These are phyloP conservation scores for Talaromyces wortmannii DNA, from an alignment of 495 filamentous ascomycete genomes.

Conservation along the genomic window DNA sequence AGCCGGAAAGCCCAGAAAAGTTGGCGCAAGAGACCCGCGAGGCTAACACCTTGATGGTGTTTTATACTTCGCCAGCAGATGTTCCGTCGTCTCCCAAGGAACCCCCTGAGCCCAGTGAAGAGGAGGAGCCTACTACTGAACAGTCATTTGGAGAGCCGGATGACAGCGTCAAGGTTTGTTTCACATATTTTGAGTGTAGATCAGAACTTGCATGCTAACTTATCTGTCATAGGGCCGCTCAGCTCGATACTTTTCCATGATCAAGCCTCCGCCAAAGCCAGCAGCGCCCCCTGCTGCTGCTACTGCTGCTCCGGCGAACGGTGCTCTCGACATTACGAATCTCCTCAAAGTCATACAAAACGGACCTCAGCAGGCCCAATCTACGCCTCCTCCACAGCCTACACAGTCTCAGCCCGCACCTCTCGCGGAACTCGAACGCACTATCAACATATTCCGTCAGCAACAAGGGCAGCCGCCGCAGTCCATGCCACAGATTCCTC, in stretches of 20 bases:
- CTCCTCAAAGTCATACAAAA: slow-evolving; percentile 41
- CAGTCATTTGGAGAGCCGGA: slow-evolving; percentile 42
- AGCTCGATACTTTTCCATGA: slow-evolving; percentile 31
- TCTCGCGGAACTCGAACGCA: slow-evolving; percentile 31
- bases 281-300: slow-evolving; percentile 11
- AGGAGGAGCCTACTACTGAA: slow-evolving; percentile 24
- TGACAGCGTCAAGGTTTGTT: slow-evolving; percentile 39
- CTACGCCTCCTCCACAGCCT: slow-evolving; percentile 14
- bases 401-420: slow-evolving; percentile 18
- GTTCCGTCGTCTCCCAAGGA: slow-evolving; percentile 75
- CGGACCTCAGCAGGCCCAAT: slow-evolving; percentile 22
- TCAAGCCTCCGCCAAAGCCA: slow-evolving; percentile 27
- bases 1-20: slow-evolving; percentile 58
- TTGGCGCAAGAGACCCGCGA: slow-evolving; percentile 65
- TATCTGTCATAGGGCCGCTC: slow-evolving; percentile 28
- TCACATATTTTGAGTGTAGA: not conserved
- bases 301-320: slow-evolving; percentile 18
- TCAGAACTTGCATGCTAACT: slow-evolving; percentile 1
- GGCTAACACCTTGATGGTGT: slow-evolving; percentile 71
- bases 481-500: slow-evolving; percentile 6
- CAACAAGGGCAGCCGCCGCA: slow-evolving; percentile 21
- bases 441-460: slow-evolving; percentile 38
- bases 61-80: slow-evolving; percentile 67
- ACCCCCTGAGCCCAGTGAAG: slow-evolving; percentile 42
- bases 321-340: slow-evolving; percentile 36